Conservation (phyloP, 164 flowering plant genomes). For the Kingdonia uniflora region DNA sequence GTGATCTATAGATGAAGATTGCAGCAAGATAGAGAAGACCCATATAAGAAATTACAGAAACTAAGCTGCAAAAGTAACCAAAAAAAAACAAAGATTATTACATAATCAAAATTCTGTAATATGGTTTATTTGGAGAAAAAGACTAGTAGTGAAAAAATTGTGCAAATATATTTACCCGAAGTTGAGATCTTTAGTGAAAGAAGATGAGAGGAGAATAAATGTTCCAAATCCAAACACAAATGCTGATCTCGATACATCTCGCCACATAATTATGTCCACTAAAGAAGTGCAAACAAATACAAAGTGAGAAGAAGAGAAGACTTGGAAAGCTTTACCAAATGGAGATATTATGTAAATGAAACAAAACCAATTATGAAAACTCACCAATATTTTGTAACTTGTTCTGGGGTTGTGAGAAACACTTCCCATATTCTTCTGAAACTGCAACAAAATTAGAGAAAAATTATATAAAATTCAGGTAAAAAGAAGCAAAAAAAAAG, state of each 20-base stretch:
- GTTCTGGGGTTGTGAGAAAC: conserved; percentile 28
- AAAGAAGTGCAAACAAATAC: conserved; percentile 5
- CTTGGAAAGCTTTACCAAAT: no score
- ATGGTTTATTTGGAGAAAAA: no score
- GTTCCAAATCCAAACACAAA: conserved; percentile 71
- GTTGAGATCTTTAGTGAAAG: conserved; percentile 67
- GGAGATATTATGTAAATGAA: background rate
- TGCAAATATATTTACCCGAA: conserved; percentile 40
- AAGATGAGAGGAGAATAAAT: conserved; percentile 63
- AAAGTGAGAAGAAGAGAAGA: no score
- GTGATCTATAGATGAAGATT: conserved; percentile 51
- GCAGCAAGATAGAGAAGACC: conserved; percentile 73
- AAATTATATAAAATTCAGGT: no score
- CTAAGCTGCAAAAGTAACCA: conserved; percentile 43
- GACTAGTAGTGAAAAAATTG: background rate
- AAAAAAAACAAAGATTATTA: no score
- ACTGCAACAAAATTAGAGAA: conserved; percentile 11
- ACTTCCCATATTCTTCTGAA: conserved; percentile 19
- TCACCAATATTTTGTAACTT: conserved; percentile 62
- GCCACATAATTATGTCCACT: conserved; percentile 97
- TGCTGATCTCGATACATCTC: conserved; percentile 71
- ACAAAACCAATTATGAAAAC: conserved; percentile 10
- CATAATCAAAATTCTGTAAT: conserved; percentile 1
- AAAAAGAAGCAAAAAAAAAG: no score
- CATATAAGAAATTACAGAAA: conserved; percentile 67